Evolutionary conservation across 345 rosid genomes (phyloP), one percentile per base, ranked within the genome.

Genomic region (Turnera subulata): DNA sequence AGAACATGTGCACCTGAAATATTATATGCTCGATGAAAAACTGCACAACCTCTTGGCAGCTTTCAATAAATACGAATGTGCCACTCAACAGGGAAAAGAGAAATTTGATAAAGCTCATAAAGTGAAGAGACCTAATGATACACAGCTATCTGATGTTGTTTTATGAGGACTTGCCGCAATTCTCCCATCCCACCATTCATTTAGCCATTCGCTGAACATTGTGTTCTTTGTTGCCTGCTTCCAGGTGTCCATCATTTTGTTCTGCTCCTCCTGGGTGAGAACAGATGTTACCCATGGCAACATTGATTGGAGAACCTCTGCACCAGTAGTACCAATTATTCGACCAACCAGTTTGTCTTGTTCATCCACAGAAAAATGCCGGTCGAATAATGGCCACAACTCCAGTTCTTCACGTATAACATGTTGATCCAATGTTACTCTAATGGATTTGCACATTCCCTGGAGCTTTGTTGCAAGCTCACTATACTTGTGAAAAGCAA

Each of bases 231-330:
- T 71, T 18, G 86, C 86, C 70, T 81, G 73, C 73, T 81, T 81
- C 83, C 83, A 78, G 11, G 86, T 78, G 56, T 78, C 83, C 86
- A 81, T 76, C 86, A 81, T 81, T 65, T 52, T 78, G 57, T 76
- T 81, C 72, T 81, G 86, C 68, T 81, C 86, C 65, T 73, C 81
- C 65, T 63, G 81, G n/a, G 79, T 78, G 46, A 81, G 81, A 55
- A 78, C 86, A 71, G 81, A 73, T 37, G 86, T 81, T 43, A 78
- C 86, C 86, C 86, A 81, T 22, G 86, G 86, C 61, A 81, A 40
- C 86, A 81, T 81, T 23, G 86, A 81, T 46, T 81, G 86, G 38
- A 81, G 83, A 60, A 81, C 86, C 68, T 81, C 86, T 26, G 86
- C 86, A 37, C 86, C 86, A 11, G 86, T 81, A 46, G 81, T 71